Percentiles rank a stretch among this genome's conserved stretches.
Evolutionary conservation across 805 yeast species (phyloP).

Genomic region (Wickerhamiella galacta): DNA sequence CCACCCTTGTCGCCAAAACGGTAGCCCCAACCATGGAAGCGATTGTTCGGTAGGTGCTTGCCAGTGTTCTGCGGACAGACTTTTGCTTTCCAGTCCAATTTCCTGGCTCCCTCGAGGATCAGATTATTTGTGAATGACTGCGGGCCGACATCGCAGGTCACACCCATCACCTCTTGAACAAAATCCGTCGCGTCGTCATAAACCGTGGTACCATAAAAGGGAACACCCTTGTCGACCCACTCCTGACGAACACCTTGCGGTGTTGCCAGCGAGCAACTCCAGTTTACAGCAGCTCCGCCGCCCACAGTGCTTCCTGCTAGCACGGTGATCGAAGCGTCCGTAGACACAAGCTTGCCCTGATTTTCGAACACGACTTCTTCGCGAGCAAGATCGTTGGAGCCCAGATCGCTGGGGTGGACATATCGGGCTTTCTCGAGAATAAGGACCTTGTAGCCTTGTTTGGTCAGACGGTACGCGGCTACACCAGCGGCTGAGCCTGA

Average conservation of each 20-base stretch:
- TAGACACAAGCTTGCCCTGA: conserved; percentile 24
- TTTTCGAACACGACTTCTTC: conserved; percentile 25
- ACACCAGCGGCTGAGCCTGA: conserved; percentile 41
- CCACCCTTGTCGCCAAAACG: conserved; percentile 37
- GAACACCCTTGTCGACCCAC: conserved; percentile 33
- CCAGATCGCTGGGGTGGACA: conserved; percentile 23
- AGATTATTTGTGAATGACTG: conserved; percentile 32
- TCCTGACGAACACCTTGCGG: conserved; percentile 35
- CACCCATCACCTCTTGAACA: conserved; percentile 35
- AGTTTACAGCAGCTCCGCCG: conserved; percentile 41
- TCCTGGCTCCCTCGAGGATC: conserved; percentile 29
- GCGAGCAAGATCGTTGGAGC: conserved; percentile 26
- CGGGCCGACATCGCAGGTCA: conserved; percentile 22
- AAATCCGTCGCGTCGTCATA: conserved; percentile 31
- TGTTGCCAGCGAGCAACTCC: conserved; percentile 37
- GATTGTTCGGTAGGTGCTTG: conserved; percentile 29
- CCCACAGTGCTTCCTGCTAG: conserved; percentile 41
- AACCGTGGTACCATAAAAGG: conserved; percentile 28
- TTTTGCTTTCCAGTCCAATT: conserved; percentile 29
- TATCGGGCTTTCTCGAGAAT: conserved; percentile 37
- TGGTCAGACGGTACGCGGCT: conserved; percentile 30
- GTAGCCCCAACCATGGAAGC: conserved; percentile 33
- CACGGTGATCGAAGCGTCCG: conserved; percentile 23
- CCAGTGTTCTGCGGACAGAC: conserved; percentile 32
- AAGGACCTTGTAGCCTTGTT: conserved; percentile 28